phyloP scores from a whole-genome alignment of 2,329 filamentous ascomycete species.

The Bipolaris cookei region DNA sequence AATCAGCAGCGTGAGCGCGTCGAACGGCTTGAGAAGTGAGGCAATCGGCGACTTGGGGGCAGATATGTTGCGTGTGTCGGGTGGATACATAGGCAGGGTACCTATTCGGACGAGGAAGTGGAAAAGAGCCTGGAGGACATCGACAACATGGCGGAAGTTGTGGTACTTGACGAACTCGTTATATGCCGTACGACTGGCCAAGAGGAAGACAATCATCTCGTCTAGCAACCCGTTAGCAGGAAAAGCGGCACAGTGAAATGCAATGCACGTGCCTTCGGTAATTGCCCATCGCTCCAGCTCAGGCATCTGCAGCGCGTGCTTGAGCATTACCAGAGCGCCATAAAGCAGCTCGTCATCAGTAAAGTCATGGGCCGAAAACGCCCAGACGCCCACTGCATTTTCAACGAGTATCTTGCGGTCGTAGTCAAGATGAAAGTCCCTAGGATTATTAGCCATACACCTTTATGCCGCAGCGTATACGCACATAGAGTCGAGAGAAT shows the following conservation, averaged over 20 bases:
- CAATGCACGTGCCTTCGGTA: constrained; percentile 68
- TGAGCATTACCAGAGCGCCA: constrained; percentile 84
- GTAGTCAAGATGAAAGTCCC: constrained; percentile 70
- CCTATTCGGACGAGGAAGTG: constrained; percentile 85
- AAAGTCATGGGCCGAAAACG: constrained; percentile 88
- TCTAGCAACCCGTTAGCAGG: constrained; percentile 57
- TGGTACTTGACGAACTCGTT: constrained; percentile 97
- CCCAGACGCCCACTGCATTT: constrained; percentile 76
- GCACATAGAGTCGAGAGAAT: constrained; percentile 66
- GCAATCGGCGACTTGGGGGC: constrained; percentile 69
- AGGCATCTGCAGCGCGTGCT: constrained; percentile 82
- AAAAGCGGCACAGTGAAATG: background rate
- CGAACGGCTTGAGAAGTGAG: constrained; percentile 79
- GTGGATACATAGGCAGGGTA: constrained; percentile 71
- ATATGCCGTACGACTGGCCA: constrained; percentile 91
- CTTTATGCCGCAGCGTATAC: constrained; percentile 19
- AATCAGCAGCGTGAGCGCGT: constrained; percentile 86
- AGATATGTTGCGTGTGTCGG: constrained; percentile 37
- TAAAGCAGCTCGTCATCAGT: constrained; percentile 89
- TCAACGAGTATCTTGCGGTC: constrained; percentile 71
- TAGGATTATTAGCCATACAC: constrained; percentile 36
- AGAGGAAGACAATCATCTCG: constrained; percentile 81
- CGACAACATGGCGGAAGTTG: constrained; percentile 96
- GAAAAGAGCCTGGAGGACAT: constrained; percentile 93
- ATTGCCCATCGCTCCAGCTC: constrained; percentile 83